Conservation (phyloP, 2,329 filamentous ascomycete genomes). For the Aspergillus novofumigatus region DNA sequence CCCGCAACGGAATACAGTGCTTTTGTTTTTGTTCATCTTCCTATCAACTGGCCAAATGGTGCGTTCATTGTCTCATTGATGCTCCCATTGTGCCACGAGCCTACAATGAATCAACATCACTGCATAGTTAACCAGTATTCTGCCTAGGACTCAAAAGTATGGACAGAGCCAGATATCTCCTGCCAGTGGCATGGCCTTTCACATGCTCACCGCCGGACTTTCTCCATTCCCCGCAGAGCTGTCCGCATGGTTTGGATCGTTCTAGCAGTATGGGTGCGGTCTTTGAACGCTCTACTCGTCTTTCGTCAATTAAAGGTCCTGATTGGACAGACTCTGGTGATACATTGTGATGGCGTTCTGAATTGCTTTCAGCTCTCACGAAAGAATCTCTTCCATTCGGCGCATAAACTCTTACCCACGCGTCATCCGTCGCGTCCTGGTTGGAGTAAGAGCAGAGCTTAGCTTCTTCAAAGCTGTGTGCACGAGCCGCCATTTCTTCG, state of each 20-base stretch:
- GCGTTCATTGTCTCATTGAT: not conserved
- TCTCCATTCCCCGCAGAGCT: not conserved
- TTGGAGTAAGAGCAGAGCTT: not conserved
- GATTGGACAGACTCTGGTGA: not conserved
- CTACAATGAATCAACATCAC: not conserved
- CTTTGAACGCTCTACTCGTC: not conserved
- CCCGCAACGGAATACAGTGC: conserved; percentile 1
- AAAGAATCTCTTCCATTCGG: not conserved
- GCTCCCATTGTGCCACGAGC: not conserved
- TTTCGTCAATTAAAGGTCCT: not conserved
- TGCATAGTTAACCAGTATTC: too few relatives aligned
- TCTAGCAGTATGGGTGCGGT: not conserved
- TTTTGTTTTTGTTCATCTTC: not conserved
- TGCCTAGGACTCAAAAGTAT: not conserved
- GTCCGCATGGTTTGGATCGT: not conserved
- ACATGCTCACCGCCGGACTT: not conserved
- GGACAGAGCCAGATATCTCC: not conserved
- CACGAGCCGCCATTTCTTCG: not conserved
- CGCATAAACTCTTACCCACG: not conserved
- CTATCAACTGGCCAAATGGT: not conserved
- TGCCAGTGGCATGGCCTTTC: not conserved
- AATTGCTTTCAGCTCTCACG: not conserved
- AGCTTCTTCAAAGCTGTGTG: not conserved
- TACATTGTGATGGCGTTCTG: not conserved
- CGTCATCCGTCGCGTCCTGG: not conserved